Evolutionary conservation across 352 stramenopile species (phyloP), one percentile per base, ranked within the genome.

Genomic region (Phytophthora multivora): DNA sequence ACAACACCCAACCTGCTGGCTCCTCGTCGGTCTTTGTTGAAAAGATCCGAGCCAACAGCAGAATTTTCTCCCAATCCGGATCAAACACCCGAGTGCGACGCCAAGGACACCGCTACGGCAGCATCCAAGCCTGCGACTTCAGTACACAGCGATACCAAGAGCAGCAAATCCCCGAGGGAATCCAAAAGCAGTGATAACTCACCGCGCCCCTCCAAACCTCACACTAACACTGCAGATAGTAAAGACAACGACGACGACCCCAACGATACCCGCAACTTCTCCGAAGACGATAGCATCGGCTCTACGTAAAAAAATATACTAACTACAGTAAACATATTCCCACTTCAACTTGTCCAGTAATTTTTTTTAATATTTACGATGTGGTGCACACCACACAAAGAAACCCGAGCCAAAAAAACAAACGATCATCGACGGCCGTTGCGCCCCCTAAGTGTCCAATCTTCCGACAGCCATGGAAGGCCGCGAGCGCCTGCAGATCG

Each of bases 401-500:
- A 23, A 43, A 26, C 11, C 15, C 28, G 28, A 33, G 28, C 28
- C 16, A 30, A 18, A 39, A n/a, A n/a, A 26, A 2, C 45, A 68
- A 54, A 19, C 36, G 42, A 66, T 69, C 59, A 53, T 68, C 53
- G 51, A 49, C 21, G 21, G 21, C 46, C 59, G 42, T 63, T 61
- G 50, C 28, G 28, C 11, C 23, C 26, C 39, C 18, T 51, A 8
- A 25, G 38, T 30, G 9, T 45, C n/a, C 43, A 12, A 15, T 43
- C 35, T 33, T 25, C 13, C 11, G 18, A 9, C 23, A 41, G 51
- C 41, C 8, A 80, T 80, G 71, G 71, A 75, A 49, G 59, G 64
- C 23, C 72, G 72, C 53, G 66, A 77, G 49, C 60, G 63, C 38
- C 63, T 87, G 36, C 52, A 79, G 66, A 81, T 91, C 64, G 79